Percentiles rank a stretch among this genome's conserved stretches.
Conservation (phyloP, 345 rosid species). For the Rhizophora mangle region DNA sequence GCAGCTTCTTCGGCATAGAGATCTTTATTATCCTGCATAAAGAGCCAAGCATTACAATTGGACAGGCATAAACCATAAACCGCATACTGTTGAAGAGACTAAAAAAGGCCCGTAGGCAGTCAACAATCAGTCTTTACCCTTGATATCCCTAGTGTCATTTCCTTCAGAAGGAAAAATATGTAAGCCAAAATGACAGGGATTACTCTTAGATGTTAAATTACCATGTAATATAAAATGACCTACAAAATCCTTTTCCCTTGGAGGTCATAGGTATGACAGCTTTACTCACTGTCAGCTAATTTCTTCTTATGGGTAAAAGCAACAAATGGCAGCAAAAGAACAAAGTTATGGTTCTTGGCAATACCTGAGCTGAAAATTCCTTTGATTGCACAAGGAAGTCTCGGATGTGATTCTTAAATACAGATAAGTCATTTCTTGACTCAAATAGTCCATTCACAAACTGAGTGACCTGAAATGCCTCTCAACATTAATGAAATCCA, state of each 20-base stretch:
- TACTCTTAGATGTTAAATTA: too few relatives aligned
- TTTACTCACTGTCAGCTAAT: too few relatives aligned
- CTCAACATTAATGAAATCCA: conserved; percentile 15
- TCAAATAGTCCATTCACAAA: conserved; percentile 84
- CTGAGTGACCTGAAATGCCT: conserved; percentile 63
- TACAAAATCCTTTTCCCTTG: too few relatives aligned
- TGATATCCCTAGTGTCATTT: too few relatives aligned
- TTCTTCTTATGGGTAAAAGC: not conserved
- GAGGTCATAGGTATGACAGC: too few relatives aligned
- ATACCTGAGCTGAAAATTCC: conserved; percentile 86
- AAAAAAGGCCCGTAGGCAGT: not conserved
- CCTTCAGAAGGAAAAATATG: too few relatives aligned
- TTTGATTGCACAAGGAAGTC: conserved; percentile 93
- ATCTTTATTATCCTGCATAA: conserved; percentile 68
- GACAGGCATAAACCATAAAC: not conserved
- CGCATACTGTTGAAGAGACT: not conserved
- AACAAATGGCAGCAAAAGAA: not conserved
- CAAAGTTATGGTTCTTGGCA: not conserved
- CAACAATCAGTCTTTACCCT: too few relatives aligned
- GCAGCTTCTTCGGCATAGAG: conserved; percentile 81
- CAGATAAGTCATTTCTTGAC: conserved; percentile 72
- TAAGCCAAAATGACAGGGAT: too few relatives aligned
- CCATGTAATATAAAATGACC: too few relatives aligned
- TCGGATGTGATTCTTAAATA: conserved; percentile 80
- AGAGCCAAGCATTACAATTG: not conserved